Percentiles rank a stretch among this genome's conserved stretches.
Evolutionary conservation across 805 yeast genomes (phyloP).

Genomic region (Myxozyma melibiosi): DNA sequence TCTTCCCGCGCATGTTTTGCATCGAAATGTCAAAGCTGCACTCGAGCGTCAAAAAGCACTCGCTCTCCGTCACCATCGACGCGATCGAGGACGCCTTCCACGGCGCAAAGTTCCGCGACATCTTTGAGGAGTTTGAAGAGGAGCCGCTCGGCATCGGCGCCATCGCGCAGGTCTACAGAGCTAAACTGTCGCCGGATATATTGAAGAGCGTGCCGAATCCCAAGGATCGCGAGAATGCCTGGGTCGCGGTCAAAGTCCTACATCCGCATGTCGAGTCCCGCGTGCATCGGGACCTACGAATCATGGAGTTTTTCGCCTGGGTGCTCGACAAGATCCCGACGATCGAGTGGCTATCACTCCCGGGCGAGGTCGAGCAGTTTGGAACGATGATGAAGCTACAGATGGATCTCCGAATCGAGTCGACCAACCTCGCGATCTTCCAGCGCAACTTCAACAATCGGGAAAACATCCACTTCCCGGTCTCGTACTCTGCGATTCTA

Average conservation of each 20-base stretch:
- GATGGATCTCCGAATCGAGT: constrained; percentile 87
- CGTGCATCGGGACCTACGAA: constrained; percentile 76
- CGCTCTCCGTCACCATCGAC: constrained; percentile 59
- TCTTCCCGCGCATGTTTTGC: constrained; percentile 79
- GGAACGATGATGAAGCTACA: constrained; percentile 83
- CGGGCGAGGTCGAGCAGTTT: constrained; percentile 91
- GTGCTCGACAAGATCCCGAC: constrained; percentile 76
- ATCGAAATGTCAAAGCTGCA: constrained; percentile 75
- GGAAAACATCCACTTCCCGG: constrained; percentile 75
- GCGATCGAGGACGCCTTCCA: constrained; percentile 64
- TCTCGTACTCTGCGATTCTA: constrained; percentile 55
- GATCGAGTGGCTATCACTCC: constrained; percentile 96
- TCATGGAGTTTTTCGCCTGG: constrained; percentile 80
- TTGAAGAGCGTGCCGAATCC: constrained; percentile 22
- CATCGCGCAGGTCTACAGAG: constrained; percentile 91
- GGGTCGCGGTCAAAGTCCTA: constrained; percentile 87
- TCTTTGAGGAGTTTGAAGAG: constrained; percentile 76
- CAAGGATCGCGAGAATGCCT: constrained; percentile 34
- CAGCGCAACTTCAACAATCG: constrained; percentile 62
- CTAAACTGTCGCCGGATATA: constrained; percentile 52
- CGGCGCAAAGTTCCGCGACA: constrained; percentile 59
- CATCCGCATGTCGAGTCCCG: constrained; percentile 81
- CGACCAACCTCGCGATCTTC: constrained; percentile 73
- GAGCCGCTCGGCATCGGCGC: constrained; percentile 96
- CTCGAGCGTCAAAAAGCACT: constrained; percentile 78